Conservation (phyloP, 2,329 filamentous ascomycete genomes). For the Nigrospora sphaerica region DNA sequence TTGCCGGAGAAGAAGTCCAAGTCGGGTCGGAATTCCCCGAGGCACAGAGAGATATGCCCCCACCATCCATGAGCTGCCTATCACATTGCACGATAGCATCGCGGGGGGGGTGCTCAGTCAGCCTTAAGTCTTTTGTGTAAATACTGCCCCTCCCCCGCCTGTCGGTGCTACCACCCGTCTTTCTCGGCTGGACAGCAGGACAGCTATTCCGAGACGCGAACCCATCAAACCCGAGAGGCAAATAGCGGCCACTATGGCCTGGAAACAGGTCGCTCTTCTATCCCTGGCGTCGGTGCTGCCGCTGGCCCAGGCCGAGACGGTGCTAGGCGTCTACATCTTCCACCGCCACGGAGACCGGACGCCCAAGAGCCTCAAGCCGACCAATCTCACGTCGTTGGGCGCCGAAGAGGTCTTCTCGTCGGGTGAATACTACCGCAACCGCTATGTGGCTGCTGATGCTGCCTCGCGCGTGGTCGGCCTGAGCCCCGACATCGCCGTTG, state of each 20-base stretch:
- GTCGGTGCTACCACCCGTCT: no score
- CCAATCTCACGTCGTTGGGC: slow-evolving; percentile 71
- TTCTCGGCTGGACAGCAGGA: no score
- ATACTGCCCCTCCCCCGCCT: no score
- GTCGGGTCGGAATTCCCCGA: no score
- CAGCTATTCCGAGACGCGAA: no score
- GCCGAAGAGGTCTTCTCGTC: slow-evolving; percentile 67
- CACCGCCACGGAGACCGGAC: slow-evolving; percentile 86
- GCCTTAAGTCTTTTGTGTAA: no score
- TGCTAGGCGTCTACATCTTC: slow-evolving; percentile 81
- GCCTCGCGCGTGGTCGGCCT: slow-evolving; percentile 58
- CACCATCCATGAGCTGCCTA: no score
- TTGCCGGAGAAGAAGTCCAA: no score
- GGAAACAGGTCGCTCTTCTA: slow-evolving; percentile 30
- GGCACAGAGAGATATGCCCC: no score
- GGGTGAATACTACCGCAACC: slow-evolving; percentile 67
- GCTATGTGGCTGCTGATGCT: slow-evolving; percentile 61
- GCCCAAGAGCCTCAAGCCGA: slow-evolving; percentile 64
- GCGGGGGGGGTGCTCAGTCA: no score
- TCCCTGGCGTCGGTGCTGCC: slow-evolving; percentile 28
- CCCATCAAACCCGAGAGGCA: no score
- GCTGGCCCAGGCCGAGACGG: slow-evolving; percentile 49
- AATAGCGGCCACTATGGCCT: slow-evolving; percentile 22
- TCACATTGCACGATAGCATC: no score
- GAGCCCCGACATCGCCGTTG: slow-evolving; percentile 56